Evolutionary conservation across 208 protist species (phyloP).

Genomic region (Balamuthia mandrillaris): DNA sequence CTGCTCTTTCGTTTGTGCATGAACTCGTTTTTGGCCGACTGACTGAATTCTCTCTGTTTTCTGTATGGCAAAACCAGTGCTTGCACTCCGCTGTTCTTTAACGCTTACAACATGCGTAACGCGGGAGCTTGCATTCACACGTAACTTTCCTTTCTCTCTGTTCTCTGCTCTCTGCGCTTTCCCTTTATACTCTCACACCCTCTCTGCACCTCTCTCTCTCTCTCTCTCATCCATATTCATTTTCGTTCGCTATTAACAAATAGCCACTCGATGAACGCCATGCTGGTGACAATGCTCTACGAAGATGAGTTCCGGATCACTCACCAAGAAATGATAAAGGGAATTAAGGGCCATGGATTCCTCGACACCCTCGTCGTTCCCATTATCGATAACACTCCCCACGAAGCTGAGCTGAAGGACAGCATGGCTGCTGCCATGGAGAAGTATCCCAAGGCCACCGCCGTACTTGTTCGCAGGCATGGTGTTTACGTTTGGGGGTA

Average conservation of each 20-base stretch:
- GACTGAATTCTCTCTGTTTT: too few species aligned
- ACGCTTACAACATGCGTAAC: constrained; percentile 77
- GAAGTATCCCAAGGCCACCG: constrained; percentile 82
- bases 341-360: constrained; percentile 45
- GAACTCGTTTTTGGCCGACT: too few species aligned
- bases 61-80: constrained; percentile 83
- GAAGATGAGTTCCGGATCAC: constrained; percentile 87
- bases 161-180: not conserved
- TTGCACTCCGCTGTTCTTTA: constrained; percentile 91
- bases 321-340: constrained; percentile 93
- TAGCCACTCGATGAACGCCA: constrained; percentile 43
- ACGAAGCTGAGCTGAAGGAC: constrained; percentile 60
- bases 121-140: constrained; percentile 90
- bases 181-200: not conserved
- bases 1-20: too few species aligned
- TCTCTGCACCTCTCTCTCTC: too few species aligned
- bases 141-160: constrained; percentile 57
- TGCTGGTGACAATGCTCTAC: constrained; percentile 82
- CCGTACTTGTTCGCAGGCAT: constrained; percentile 87
- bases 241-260: too few species aligned
- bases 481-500: constrained; percentile 92
- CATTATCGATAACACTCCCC: constrained; percentile 90
- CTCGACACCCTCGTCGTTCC: constrained; percentile 74
- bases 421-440: constrained; percentile 75
- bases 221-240: too few species aligned